Evolutionary conservation across 371 early-diverging fungal genomes (phyloP).

Genomic region (Mucor lusitanicus): DNA sequence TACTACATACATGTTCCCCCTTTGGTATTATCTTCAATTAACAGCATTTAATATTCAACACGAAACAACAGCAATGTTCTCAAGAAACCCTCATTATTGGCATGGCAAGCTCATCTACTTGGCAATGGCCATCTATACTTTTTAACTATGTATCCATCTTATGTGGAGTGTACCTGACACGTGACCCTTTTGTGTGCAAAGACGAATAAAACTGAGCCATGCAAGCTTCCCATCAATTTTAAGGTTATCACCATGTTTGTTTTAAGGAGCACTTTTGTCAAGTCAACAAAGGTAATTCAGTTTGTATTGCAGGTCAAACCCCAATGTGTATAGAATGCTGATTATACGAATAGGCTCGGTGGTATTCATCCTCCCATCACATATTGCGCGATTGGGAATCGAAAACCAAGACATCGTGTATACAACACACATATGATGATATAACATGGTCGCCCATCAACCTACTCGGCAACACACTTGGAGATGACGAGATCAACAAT

Average conservation of each 20-base stretch:
- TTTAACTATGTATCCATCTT: too few species aligned
- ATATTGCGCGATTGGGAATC: neutral
- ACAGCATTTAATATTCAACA: too few species aligned
- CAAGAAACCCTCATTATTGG: too few species aligned
- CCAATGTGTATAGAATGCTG: neutral
- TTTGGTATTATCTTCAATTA: too few species aligned
- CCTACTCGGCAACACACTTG: constrained; percentile 35
- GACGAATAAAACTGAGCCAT: too few species aligned
- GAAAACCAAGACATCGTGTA: neutral
- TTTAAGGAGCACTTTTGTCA: neutral
- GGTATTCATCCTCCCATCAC: neutral
- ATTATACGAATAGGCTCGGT: neutral
- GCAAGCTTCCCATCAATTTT: too few species aligned
- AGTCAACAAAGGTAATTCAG: neutral
- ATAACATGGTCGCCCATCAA: constrained; percentile 37
- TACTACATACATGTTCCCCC: too few species aligned
- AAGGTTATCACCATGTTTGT: neutral
- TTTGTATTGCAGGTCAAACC: neutral
- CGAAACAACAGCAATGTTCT: too few species aligned
- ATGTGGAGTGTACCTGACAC: too few species aligned
- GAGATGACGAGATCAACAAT: constrained; percentile 15
- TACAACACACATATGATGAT: constrained; percentile 14
- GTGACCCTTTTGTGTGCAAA: too few species aligned
- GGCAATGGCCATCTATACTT: too few species aligned
- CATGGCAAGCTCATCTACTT: too few species aligned